Conservation (phyloP, 2,329 filamentous ascomycete species). For the Pseudogymnoascus pannorum region DNA sequence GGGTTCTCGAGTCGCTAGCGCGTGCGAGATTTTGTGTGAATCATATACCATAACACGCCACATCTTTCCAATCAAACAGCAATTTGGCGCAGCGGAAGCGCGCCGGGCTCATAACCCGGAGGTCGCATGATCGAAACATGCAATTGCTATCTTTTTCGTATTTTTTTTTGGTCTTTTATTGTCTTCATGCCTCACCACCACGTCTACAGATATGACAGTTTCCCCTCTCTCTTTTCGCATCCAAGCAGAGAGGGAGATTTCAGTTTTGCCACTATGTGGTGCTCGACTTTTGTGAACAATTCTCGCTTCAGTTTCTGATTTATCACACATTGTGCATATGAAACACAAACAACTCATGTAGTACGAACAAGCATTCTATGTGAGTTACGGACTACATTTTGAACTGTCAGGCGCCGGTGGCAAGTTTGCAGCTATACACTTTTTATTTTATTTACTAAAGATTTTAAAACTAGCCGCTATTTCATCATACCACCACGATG, state of each 20-base stretch:
- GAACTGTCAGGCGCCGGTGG: background rate
- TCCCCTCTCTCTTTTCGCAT: background rate
- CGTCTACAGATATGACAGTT: background rate
- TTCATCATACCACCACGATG: background rate
- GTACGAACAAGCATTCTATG: background rate
- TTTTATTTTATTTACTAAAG: background rate
- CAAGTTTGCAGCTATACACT: background rate
- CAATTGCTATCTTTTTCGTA: constrained; percentile 9
- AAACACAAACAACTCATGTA: background rate
- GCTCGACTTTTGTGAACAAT: background rate
- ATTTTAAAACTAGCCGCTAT: background rate
- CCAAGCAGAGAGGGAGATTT: background rate
- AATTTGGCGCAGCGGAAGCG: constrained; percentile 17
- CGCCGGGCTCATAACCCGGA: constrained; percentile 17
- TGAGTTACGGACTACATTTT: background rate
- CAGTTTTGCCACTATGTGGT: background rate
- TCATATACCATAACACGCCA: background rate
- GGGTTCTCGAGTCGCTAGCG: background rate
- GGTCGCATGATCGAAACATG: constrained; percentile 15
- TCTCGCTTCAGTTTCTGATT: background rate
- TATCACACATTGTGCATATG: background rate
- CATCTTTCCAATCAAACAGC: constrained; percentile 8
- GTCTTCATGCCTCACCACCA: background rate
- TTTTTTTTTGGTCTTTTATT: background rate
- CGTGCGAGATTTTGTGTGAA: background rate